Conservation (phyloP, 345 rosid species). For the Boechera retrofracta region DNA sequence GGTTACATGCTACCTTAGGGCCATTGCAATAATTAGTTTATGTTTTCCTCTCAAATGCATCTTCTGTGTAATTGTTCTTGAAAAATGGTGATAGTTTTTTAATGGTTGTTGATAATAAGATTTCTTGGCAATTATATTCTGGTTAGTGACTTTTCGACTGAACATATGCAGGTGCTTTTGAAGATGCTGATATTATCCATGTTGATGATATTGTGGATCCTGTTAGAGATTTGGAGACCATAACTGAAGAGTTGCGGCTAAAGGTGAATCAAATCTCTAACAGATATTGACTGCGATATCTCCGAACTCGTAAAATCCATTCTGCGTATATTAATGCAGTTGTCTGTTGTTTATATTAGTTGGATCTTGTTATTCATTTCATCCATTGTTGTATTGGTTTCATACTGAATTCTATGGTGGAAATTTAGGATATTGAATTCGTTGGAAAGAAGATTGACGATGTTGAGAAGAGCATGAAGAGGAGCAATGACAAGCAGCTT, state of each 20-base stretch:
- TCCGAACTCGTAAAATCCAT: not conserved
- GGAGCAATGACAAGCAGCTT: conserved; percentile 96
- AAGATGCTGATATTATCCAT: conserved; percentile 93
- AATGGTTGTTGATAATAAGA: not conserved
- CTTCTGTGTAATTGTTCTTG: not conserved
- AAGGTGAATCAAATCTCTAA: conserved; percentile 58
- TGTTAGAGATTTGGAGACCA: conserved; percentile 90
- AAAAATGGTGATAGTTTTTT: not conserved
- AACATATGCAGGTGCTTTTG: conserved; percentile 78
- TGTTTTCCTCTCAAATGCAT: not conserved
- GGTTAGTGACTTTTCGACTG: conserved; percentile 23
- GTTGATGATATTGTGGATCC: conserved; percentile 96
- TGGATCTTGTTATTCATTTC: not conserved
- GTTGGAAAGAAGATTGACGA: conserved; percentile 82
- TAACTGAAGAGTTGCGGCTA: conserved; percentile 76
- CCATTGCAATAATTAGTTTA: conserved; percentile 4
- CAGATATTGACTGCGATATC: conserved; percentile 20
- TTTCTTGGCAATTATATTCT: not conserved
- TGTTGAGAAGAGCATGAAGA: conserved; percentile 97
- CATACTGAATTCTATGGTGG: conserved; percentile 21
- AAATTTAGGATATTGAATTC: conserved; percentile 84
- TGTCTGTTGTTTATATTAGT: conserved; percentile 2
- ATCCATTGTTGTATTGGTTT: conserved; percentile 20
- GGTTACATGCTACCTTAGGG: not conserved
- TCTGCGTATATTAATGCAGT: not conserved